phyloP scores from a whole-genome alignment of 2,329 filamentous ascomycete species.

The Uncinocarpus reesii region DNA sequence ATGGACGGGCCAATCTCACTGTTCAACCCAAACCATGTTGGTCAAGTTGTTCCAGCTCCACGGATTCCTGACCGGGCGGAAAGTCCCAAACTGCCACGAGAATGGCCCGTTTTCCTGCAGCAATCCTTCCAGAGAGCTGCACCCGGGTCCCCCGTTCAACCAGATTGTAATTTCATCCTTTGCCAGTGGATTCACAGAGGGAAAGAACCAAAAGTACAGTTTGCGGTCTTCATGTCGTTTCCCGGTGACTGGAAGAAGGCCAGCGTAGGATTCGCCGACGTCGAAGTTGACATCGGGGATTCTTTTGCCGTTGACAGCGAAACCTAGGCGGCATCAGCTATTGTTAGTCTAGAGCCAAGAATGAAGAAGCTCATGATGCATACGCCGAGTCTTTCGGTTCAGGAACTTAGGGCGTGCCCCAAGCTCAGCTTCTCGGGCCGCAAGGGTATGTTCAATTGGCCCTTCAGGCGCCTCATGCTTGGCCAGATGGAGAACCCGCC shows the following conservation, averaged over 20 bases:
- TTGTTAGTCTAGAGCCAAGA: background rate
- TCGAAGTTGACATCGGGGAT: constrained; percentile 63
- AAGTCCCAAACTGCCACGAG: constrained; percentile 57
- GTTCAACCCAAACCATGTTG: constrained; percentile 67
- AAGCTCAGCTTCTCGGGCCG: background rate
- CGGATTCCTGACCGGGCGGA: constrained; percentile 52
- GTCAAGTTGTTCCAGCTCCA: constrained; percentile 68
- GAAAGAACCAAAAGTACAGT: constrained; percentile 45
- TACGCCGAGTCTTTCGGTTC: constrained; percentile 14
- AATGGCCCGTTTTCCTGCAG: constrained; percentile 71
- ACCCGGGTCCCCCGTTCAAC: constrained; percentile 47
- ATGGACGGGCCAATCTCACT: too few relatives aligned
- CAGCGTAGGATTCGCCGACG: constrained; percentile 44
- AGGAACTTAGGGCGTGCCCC: background rate
- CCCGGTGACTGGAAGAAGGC: constrained; percentile 45
- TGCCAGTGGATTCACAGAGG: constrained; percentile 36
- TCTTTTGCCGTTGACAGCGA: constrained; percentile 50
- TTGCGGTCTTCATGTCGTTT: constrained; percentile 35
- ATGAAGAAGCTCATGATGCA: background rate
- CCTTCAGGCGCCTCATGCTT: background rate
- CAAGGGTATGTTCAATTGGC: background rate
- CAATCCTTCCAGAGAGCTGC: constrained; percentile 54
- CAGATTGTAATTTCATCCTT: constrained; percentile 37
- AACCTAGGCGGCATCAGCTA: constrained; percentile 40
- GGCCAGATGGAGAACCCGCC: background rate